Evolutionary conservation across 2,329 filamentous ascomycete species (phyloP), one percentile per base, ranked within the genome.

Genomic region (Akanthomyces uredinophilus): DNA sequence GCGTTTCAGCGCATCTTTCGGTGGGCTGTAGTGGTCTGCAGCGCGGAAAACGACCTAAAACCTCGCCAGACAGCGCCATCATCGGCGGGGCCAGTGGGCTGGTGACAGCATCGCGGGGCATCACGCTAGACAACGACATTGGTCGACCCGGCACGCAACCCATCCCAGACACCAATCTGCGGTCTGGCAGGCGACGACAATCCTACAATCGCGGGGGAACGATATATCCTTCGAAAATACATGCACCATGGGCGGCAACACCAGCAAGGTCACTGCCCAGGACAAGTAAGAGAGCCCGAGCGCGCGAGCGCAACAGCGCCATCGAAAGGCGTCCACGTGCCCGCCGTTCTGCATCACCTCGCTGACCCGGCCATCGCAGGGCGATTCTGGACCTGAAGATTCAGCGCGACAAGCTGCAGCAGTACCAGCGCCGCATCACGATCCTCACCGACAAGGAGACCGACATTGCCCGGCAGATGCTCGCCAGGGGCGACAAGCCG

Each of bases 321-420:
- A 27, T 11, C 52, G 57, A n/a, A n/a, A 52, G 59, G 62, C 52
- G 63, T 66, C 57, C 50, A 62, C 60, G 64, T 64, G 53, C 60
- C 60, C 37, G 37, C 4, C 11, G 5, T 27, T n/a, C 27, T 5
- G 4, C 27, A 6, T 29, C n/a, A n/a, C n/a, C n/a, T 16, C 22
- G 39, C 53, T 57, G 44, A 47, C 52, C 46, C 51, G 43, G 32
- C 24, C 62, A 61, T 58, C n/a, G 13, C 73, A 97, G 93, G 79
- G 94, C 94, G 64, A 97, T 98, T 77, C 89, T 98, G 71, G 93
- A 98, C 78, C 90, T 98, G 79, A 98, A 98, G 80, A 92, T 87
- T 77, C 94, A 98, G 79, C 93, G 95, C 75, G 95, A 99, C 81
- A 96, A 92, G 76, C 88, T 99, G 4, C 93, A 96, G 71, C 92